Evolutionary conservation across 176 grass and related monocot species (phyloP), one percentile per base, ranked within the genome.

Genomic region (Alloteropsis semialata): DNA sequence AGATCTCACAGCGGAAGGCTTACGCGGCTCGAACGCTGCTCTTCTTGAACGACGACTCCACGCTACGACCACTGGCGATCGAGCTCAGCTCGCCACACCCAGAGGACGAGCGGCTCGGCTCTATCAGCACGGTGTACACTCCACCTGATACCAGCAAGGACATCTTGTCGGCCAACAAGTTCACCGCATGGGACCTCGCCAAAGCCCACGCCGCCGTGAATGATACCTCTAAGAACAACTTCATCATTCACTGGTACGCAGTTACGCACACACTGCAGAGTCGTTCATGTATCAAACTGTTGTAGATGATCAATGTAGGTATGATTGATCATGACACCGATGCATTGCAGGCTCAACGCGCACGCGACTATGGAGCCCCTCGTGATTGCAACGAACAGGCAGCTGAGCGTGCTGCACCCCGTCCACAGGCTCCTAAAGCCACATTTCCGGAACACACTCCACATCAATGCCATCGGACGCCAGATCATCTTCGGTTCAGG

Each of bases 231-330:
- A 46, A 72, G 39, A 87, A 89, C 78, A 80, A 92, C 36, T 84
- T 87, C 18, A 81, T 92, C 57, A 65, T 36, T 64, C 91, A 92
- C 75, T 89, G 87, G 91, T 92, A 89, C 38, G 7, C 34, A n/a
- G n/a, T n/a, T n/a, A n/a, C n/a, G n/a, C n/a, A n/a, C 27, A 55
- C 49, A 8, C 21, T 55, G 19, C 18, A 55, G 16, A 50, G 16
- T 19, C 3, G n/a, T n/a, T n/a, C 46, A 50, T 50, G 14, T 50
- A 16, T 50, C 46, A 50, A 16, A n/a, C n/a, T n/a, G n/a, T n/a
- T n/a, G n/a, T n/a, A n/a, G n/a, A n/a, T n/a, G n/a, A n/a, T n/a
- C n/a, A n/a, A n/a, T n/a, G n/a, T n/a, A n/a, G n/a, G n/a, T n/a
- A 13, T 59, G n/a, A 28, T 10, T 41, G 34, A n/a, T 17, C 1